Conservation (phyloP, 2,329 filamentous ascomycete genomes). For the Neonectria hederae region DNA sequence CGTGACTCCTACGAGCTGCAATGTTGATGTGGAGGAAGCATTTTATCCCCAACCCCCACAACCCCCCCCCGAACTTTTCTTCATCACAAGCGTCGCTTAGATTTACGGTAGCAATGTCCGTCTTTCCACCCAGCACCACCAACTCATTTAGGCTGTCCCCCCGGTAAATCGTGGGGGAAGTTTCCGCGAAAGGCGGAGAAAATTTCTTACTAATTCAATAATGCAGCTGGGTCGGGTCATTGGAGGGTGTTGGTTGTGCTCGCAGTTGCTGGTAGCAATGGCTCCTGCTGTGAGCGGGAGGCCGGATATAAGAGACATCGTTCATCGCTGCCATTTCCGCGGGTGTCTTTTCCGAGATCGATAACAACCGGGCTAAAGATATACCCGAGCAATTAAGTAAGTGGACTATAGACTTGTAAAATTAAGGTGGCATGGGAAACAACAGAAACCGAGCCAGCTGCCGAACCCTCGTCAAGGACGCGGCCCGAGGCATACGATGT, state of each 20-base stretch:
- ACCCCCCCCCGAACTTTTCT: conserved; percentile 16
- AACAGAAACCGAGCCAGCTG: not conserved
- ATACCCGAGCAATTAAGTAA: not conserved
- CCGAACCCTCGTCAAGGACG: not conserved
- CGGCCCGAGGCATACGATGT: not conserved
- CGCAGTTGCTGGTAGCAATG: not conserved
- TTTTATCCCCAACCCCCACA: conserved; percentile 4
- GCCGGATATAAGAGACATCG: not conserved
- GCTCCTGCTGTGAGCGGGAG: not conserved
- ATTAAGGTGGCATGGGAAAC: not conserved
- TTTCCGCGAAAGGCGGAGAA: not conserved
- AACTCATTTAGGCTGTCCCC: not conserved
- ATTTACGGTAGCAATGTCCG: not conserved
- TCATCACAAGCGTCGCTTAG: conserved; percentile 1
- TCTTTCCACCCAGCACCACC: not conserved
- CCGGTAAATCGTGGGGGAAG: not conserved
- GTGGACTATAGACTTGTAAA: not conserved
- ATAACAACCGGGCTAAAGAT: not conserved
- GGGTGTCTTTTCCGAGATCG: not conserved
- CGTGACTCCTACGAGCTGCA: not conserved
- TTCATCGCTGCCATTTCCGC: not conserved
- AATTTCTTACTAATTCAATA: not conserved
- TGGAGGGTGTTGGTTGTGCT: not conserved
- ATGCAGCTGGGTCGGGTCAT: not conserved
- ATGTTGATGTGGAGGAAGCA: not conserved